Conservation (phyloP, 169 alveolate species). For the Plasmodium berghei region DNA sequence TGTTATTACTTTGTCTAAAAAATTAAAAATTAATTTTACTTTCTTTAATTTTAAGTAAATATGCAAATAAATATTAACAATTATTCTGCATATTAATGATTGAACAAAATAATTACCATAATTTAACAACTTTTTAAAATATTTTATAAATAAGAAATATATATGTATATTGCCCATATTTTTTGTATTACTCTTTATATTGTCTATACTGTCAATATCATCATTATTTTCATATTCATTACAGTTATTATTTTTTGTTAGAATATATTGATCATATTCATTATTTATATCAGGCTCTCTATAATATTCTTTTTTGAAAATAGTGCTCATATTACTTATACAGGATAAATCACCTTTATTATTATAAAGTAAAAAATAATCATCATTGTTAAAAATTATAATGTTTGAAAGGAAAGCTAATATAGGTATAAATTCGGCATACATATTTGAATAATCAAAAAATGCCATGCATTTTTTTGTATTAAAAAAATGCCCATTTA, state of each 20-base stretch:
- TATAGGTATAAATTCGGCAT: constrained; percentile 74
- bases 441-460: constrained; percentile 70
- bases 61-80: constrained; percentile 66
- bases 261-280: not conserved
- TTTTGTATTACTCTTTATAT: constrained; percentile 5
- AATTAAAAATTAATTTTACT: constrained; percentile 47
- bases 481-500: constrained; percentile 10
- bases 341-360: constrained; percentile 32
- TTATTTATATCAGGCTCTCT: not conserved
- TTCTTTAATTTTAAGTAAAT: constrained; percentile 72
- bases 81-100: constrained; percentile 53
- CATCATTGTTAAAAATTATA: constrained; percentile 73
- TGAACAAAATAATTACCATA: constrained; percentile 72
- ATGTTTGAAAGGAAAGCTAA: constrained; percentile 63
- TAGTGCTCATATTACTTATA: constrained; percentile 2
- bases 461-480: constrained; percentile 21
- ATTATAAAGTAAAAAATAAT: constrained; percentile 44
- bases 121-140: constrained; percentile 47
- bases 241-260: not conserved
- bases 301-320: not conserved
- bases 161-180: constrained; percentile 38
- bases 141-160: constrained; percentile 37
- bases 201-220: not conserved
- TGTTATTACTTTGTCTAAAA: constrained; percentile 50
- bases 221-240: constrained; percentile 5